Base-by-base conservation (phyloP, 495 filamentous ascomycete species). In the Aspergillus haitiensis region DNA sequence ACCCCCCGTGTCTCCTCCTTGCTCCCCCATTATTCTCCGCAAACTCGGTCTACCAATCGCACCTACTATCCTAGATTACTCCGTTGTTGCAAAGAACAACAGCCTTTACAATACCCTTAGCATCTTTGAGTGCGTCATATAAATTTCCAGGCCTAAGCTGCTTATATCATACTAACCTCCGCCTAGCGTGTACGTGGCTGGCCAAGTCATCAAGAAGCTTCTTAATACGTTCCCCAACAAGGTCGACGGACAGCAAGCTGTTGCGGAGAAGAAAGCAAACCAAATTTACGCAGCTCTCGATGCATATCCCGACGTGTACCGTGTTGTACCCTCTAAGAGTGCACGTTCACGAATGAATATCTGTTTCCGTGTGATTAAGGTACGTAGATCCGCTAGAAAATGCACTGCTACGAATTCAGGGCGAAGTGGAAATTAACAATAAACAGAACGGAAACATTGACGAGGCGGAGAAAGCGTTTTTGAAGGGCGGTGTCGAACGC, bases 51-150 rank as follows among this genome's bases (percentile, higher is more conserved):
- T 96, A 18, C 88, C 89, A 12, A 46, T 68, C 45, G 83, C 92
- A 39, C 86, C 87, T 2, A 81, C 90, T 7, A 83, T 97, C 40
- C 75, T 97, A 44, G 84, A 90, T 70, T 98, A 92, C 72, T 82
- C 88, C 48, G 88, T 82, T 0, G 84, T 90, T 39, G 87, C 90
- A 16, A 92, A 92, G 79, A 92, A 92, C 74, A 92, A 92, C 77
- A 91, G 86, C 61, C 79, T 98, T 53, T 96, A 97, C 77, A 97
- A 97, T 77, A 98, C 93, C 3, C 80, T 98, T 31, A 90, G 89
- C 60, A 97, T 98, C 65, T 96, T 97, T 73, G 90, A 90, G 77
- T 84, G 68, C 53, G 79, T 55, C 33, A 7, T 9, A 64, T n/a
- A 49, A 31, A 3, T 1, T 16, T 32, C 9, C 21, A 8, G 7